phyloP scores from a whole-genome alignment of 2,329 filamentous ascomycete species.

The Beauveria rudraprayagi region DNA sequence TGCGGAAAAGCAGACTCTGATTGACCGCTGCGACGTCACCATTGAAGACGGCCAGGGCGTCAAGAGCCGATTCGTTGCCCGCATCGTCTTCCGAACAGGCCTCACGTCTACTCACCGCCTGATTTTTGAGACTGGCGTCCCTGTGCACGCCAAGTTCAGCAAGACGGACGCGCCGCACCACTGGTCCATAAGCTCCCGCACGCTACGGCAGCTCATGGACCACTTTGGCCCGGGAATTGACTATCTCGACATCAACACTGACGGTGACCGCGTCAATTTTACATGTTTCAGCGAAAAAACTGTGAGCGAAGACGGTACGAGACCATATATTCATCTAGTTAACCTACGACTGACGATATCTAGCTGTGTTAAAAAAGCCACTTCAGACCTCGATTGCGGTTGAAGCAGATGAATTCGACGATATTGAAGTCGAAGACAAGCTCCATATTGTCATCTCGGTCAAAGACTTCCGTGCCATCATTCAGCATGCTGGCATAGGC shows the following conservation, averaged over 20 bases:
- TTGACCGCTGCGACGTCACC: slow-evolving; percentile 66
- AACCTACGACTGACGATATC: slow-evolving; percentile 11
- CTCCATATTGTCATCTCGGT: slow-evolving; percentile 75
- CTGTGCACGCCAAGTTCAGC: slow-evolving; percentile 70
- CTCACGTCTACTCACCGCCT: slow-evolving; percentile 71
- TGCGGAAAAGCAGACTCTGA: slow-evolving; percentile 57
- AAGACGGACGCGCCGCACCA: slow-evolving; percentile 55
- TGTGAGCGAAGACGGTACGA: slow-evolving; percentile 47
- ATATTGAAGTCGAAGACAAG: slow-evolving; percentile 65
- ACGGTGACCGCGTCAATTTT: slow-evolving; percentile 66
- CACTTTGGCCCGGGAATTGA: slow-evolving; percentile 76
- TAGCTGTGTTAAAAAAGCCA: slow-evolving; percentile 71
- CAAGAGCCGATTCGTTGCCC: slow-evolving; percentile 66
- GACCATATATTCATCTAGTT: not conserved
- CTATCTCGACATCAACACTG: slow-evolving; percentile 69
- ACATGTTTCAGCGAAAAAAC: slow-evolving; percentile 78
- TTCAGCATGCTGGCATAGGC: slow-evolving; percentile 64
- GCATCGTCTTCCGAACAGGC: slow-evolving; percentile 66
- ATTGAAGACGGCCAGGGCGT: slow-evolving; percentile 63
- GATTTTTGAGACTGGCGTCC: slow-evolving; percentile 65
- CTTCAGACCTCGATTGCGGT: slow-evolving; percentile 72
- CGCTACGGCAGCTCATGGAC: slow-evolving; percentile 67
- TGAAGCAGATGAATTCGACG: slow-evolving; percentile 68
- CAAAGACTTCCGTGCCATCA: slow-evolving; percentile 74
- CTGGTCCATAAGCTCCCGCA: slow-evolving; percentile 65